Evolutionary conservation across 176 grass and related monocot species (phyloP).

Genomic region (Secale cereale): DNA sequence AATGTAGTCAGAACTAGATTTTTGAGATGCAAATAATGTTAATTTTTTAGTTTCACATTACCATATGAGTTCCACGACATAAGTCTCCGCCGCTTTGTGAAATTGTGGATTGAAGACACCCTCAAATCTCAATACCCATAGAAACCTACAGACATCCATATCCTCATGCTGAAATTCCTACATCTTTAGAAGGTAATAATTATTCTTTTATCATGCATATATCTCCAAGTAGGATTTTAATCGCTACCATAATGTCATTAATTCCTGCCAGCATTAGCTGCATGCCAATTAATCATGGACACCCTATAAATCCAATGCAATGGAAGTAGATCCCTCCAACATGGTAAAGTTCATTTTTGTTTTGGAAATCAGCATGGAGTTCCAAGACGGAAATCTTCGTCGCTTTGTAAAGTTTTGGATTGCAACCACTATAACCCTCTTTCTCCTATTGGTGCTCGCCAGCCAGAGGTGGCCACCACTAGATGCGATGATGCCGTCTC

Average conservation of each 20-base stretch:
- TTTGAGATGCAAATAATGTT: background rate
- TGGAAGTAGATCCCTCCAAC: background rate
- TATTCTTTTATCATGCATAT: background rate
- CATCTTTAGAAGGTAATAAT: constrained; percentile 3
- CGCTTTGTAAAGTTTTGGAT: background rate
- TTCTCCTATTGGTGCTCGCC: background rate
- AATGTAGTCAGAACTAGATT: background rate
- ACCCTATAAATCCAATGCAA: background rate
- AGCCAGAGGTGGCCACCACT: too few species aligned
- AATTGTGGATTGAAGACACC: background rate
- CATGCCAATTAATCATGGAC: background rate
- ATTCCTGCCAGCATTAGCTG: background rate
- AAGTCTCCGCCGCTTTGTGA: background rate
- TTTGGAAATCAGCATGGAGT: background rate
- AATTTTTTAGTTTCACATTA: background rate
- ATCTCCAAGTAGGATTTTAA: background rate
- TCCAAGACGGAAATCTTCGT: background rate
- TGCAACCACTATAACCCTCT: background rate
- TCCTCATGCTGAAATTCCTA: background rate
- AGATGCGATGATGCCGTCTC: background rate
- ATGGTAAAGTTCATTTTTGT: background rate
- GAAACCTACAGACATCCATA: background rate
- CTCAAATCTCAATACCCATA: background rate
- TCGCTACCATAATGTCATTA: background rate
- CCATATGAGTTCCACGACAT: background rate